Base-by-base conservation (phyloP, 306 rosid genomes). In the Hylodesmum podocarpum region DNA sequence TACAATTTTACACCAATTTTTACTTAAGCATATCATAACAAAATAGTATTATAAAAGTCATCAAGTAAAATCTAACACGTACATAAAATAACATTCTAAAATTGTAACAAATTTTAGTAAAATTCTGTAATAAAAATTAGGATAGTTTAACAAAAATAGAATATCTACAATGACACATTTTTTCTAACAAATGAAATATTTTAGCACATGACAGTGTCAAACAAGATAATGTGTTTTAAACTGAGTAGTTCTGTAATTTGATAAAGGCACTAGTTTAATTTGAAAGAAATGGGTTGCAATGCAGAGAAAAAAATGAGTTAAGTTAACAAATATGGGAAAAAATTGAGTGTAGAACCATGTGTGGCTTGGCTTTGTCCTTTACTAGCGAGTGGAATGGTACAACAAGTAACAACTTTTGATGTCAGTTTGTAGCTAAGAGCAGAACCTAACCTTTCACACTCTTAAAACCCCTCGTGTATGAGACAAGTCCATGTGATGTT, bases 401-500 rank as follows among this genome's bases (percentile, higher is more conserved):
- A 69, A 62, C 28, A 64, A 43, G 78, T 49, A 71, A 79, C 75
- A 47, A 37, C 64, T 44, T 75, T 74, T 82, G n/a, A 65, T 51
- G 70, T 83, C 82, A 73, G 72, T 70, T 75, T 80, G 46, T 75
- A 59, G 65, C 74, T 76, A 54, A 73, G 61, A 69, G 66, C 85
- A 78, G 72, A 37, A 16, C 70, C 83, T 84, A 80, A 53, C 37
- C 49, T 18, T 21, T 40, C 69, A 75, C 65, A 51, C 61, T 62
- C 51, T 72, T 61, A 37, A 70, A 64, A 12, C 49, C 76, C 39
- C 80, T 87, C 84, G 44, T 43, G 24, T 4, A 77, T 36, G 47
- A 88, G 97, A 92, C 96, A 90, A 77, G 58, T 82, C 86, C 96
- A 92, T 87, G 97, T 92, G 93, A 87, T 79, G 70, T 77, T 65